Conservation (phyloP, 192 early-diverging fungal genomes). For the Coemansia furcata region DNA sequence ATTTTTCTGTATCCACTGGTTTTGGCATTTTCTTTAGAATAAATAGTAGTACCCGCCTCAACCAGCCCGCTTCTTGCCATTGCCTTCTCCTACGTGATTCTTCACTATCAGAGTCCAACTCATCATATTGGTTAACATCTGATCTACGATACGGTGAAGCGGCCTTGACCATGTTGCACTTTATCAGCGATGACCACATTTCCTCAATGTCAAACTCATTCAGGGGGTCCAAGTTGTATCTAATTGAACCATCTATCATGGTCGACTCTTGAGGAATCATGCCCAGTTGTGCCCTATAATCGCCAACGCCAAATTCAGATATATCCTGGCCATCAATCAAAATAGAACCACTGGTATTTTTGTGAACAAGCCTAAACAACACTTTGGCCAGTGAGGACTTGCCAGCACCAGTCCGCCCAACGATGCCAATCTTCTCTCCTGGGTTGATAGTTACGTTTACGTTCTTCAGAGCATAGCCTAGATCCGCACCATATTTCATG, state of each 20-base stretch:
- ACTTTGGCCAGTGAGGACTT: slow-evolving; percentile 60
- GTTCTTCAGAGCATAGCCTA: slow-evolving; percentile 30
- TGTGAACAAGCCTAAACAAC: slow-evolving; percentile 62
- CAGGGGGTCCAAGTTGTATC: slow-evolving; percentile 68
- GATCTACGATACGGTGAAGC: background rate
- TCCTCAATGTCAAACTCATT: slow-evolving; percentile 13
- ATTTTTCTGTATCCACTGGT: background rate
- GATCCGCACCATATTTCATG: slow-evolving; percentile 15
- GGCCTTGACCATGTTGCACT: slow-evolving; percentile 10
- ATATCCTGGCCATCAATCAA: slow-evolving; percentile 77
- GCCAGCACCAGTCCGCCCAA: slow-evolving; percentile 61
- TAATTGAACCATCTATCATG: slow-evolving; percentile 60
- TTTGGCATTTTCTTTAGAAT: background rate
- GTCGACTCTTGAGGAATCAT: slow-evolving; percentile 65
- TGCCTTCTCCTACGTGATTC: background rate
- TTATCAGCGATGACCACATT: slow-evolving; percentile 19
- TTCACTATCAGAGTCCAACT: background rate
- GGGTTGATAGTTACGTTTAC: slow-evolving; percentile 50
- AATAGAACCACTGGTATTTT: slow-evolving; percentile 56
- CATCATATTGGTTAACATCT: background rate
- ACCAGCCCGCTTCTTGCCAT: slow-evolving; percentile 13
- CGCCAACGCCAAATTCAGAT: slow-evolving; percentile 63
- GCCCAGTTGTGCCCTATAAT: slow-evolving; percentile 53
- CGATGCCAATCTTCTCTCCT: slow-evolving; percentile 62
- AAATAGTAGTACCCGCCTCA: slow-evolving; percentile 7